Evolutionary conservation across 345 rosid species (phyloP).

Genomic region (Aquilaria yunnanensis): DNA sequence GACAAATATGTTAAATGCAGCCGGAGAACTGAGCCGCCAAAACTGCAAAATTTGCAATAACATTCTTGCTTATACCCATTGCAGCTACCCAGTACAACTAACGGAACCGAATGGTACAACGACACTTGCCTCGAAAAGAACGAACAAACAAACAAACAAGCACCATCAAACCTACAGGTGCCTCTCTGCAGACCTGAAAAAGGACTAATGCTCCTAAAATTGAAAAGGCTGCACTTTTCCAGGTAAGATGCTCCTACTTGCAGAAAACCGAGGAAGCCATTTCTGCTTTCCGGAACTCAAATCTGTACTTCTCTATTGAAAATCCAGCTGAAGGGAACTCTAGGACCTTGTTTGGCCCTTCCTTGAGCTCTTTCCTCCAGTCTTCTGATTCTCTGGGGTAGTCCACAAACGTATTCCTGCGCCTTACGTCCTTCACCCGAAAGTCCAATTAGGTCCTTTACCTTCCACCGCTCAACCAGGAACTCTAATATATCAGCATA

Average conservation of each 20-base stretch:
- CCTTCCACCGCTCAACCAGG: conserved; percentile 26
- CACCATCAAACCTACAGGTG: conserved; percentile 33
- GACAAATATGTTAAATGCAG: no score
- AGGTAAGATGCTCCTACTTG: background rate
- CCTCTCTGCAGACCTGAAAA: conserved; percentile 19
- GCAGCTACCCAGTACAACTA: conserved; percentile 1
- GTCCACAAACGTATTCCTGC: conserved; percentile 29
- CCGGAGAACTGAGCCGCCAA: no score
- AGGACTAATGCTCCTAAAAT: conserved; percentile 19
- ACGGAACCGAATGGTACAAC: conserved; percentile 1
- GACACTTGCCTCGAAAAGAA: conserved; percentile 4
- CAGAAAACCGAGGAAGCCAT: conserved; percentile 1
- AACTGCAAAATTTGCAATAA: conserved; percentile 31
- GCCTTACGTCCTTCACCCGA: conserved; percentile 22
- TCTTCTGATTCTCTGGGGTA: conserved; percentile 20
- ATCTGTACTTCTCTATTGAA: background rate
- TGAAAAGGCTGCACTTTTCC: background rate
- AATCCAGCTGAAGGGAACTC: conserved; percentile 9
- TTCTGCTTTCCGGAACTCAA: background rate
- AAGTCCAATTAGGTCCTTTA: conserved; percentile 21
- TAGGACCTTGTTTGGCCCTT: conserved; percentile 5
- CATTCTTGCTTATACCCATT: conserved; percentile 15
- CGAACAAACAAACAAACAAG: conserved; percentile 16
- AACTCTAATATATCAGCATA: conserved; percentile 29
- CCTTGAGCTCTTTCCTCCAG: conserved; percentile 9